Conservation (phyloP, 495 filamentous ascomycete species). For the Hyaloscypha hepaticicola region DNA sequence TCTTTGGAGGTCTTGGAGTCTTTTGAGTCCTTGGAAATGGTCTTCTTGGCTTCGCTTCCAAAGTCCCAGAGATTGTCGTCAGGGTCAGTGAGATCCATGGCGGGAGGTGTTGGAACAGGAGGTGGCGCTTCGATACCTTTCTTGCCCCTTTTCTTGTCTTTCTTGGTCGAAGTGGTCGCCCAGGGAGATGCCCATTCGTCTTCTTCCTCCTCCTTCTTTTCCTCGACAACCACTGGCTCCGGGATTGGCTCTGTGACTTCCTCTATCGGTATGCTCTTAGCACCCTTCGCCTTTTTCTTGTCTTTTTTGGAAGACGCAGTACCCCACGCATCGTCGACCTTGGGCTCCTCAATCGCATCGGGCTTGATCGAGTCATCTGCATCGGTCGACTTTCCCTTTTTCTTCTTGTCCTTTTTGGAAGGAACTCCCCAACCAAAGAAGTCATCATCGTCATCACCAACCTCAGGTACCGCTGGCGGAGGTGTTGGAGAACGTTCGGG, state of each 20-base stretch:
- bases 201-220: slow-evolving; percentile 41
- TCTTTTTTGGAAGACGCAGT: slow-evolving; percentile 38
- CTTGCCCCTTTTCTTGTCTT: slow-evolving; percentile 41
- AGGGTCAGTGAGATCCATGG: slow-evolving; percentile 37
- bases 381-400: slow-evolving; percentile 36
- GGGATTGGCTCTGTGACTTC: slow-evolving; percentile 40
- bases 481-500: slow-evolving; percentile 33
- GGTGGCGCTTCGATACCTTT: slow-evolving; percentile 31
- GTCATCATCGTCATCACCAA: slow-evolving; percentile 31
- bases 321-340: slow-evolving; percentile 43
- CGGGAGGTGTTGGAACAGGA: slow-evolving; percentile 42
- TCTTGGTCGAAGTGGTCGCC: slow-evolving; percentile 38
- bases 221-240: slow-evolving; percentile 40
- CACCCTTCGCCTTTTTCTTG: slow-evolving; percentile 40
- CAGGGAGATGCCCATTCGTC: slow-evolving; percentile 37
- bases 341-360: slow-evolving; percentile 47
- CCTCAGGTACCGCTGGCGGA: slow-evolving; percentile 37
- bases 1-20: slow-evolving; percentile 12
- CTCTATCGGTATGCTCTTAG: slow-evolving; percentile 41
- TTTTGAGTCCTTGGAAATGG: slow-evolving; percentile 19
- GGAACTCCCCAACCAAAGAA: slow-evolving; percentile 38
- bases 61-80: slow-evolving; percentile 31
- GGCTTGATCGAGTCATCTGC: slow-evolving; percentile 38
- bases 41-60: slow-evolving; percentile 21
- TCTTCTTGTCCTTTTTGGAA: slow-evolving; percentile 38